Evolutionary conservation across 2,329 filamentous ascomycete genomes (phyloP), one percentile per base, ranked within the genome.

Genomic region (Trichophyton simii): DNA sequence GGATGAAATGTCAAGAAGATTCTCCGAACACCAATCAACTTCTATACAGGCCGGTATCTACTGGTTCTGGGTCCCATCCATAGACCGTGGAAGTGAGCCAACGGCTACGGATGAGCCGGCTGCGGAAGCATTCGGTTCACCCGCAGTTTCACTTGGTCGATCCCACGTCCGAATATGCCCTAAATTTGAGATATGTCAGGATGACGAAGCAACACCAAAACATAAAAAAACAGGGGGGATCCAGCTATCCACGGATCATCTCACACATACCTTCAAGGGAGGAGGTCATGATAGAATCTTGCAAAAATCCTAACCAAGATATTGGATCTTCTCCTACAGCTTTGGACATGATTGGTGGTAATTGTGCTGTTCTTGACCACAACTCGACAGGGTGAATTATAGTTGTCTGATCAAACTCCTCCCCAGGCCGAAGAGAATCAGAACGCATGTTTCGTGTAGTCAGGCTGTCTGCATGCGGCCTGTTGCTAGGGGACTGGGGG

Each of bases 331-430:
- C 84, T 72, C 96, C 91, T 41, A 96, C 84, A 11, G 82, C 79
- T 73, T 96, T 96, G 57, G 87, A 83, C 89, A 96, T 85, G 28
- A 99, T 91, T 55, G 94, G 92, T 59, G 92, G 92, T 60, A 97
- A 77, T 75, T 92, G 87, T 22, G 92, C 88, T 54, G 89, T 95
- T 67, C 85, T 84, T 34, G 88, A 83, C 66, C 90, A 83, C n/a
- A 91, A 85, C 74, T 95, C 90, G 28, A 97, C 91, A 0, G 86
- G 80, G 74, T 96, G 91, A 64, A 87, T 82, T 60, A 89, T 79
- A 59, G 81, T 80, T 63, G 80, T 79, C 41, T 83, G 82, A 25
- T 84, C 83, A 22, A 65, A 65, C 55, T 73, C 72, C 7, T 72
- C 73, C 11, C 34, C 34, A 3, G 85, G 87, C 15, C 85, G 73